These are phyloP conservation scores for Serendipita sp. DNA, from an alignment of 768 basidiomycete genomes.

Conservation along the genomic window DNA sequence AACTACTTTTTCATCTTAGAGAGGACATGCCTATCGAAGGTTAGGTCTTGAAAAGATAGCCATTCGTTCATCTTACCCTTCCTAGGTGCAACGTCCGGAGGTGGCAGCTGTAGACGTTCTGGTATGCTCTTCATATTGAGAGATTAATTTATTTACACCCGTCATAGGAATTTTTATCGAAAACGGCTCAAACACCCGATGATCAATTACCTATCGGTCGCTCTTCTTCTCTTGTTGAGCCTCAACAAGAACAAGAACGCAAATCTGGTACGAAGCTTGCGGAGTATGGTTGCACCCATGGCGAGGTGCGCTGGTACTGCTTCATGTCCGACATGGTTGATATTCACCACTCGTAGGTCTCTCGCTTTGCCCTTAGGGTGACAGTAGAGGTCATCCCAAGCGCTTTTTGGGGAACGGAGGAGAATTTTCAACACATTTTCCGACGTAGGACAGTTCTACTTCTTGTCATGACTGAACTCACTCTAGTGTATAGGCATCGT, in stretches of 20 bases:
- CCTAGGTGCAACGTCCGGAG: too few relatives aligned
- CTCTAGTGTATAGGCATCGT: slow-evolving; percentile 39
- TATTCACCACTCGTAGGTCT: slow-evolving; percentile 33
- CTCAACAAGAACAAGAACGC: slow-evolving; percentile 12
- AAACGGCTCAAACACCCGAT: background rate
- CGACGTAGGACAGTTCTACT: slow-evolving; percentile 24
- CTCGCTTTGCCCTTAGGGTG: slow-evolving; percentile 42
- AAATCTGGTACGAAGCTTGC: slow-evolving; percentile 54
- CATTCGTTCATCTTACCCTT: too few relatives aligned
- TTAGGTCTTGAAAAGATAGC: background rate
- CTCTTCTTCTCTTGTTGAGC: background rate
- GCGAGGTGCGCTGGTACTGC: slow-evolving; percentile 33
- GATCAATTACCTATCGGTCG: background rate
- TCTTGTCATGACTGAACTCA: background rate
- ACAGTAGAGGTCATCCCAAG: slow-evolving; percentile 58
- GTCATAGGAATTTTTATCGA: too few relatives aligned
- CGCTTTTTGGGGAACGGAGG: slow-evolving; percentile 58
- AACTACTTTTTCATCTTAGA: slow-evolving; percentile 30
- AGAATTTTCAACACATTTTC: slow-evolving; percentile 45
- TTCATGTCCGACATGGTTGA: background rate
- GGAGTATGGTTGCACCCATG: slow-evolving; percentile 52
- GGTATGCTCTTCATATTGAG: too few relatives aligned
- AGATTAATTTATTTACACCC: too few relatives aligned
- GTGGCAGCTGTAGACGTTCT: too few relatives aligned
- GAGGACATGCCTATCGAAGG: too few relatives aligned